Conservation (phyloP, 208 protist genomes). For the Trypanosoma rangeli region DNA sequence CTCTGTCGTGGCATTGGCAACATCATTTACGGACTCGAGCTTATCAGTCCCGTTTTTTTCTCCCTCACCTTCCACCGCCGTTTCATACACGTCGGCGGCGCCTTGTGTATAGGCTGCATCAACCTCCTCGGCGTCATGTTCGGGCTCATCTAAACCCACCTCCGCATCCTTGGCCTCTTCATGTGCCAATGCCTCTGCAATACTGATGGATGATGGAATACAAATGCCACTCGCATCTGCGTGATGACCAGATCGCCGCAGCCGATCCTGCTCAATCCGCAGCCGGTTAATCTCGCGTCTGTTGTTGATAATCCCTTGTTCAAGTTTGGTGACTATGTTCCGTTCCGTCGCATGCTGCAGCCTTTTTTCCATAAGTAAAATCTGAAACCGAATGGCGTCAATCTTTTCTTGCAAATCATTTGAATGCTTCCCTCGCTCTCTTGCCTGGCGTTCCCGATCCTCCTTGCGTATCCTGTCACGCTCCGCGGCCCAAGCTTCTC, state of each 20-base stretch:
- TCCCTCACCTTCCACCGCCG: slow-evolving; percentile 13
- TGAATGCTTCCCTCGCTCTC: slow-evolving; percentile 31
- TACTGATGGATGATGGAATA: slow-evolving; percentile 67
- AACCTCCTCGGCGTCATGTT: slow-evolving; percentile 5
- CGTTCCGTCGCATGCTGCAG: slow-evolving; percentile 71
- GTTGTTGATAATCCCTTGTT: slow-evolving; percentile 68
- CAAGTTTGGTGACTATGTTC: slow-evolving; percentile 67
- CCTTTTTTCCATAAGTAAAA: slow-evolving; percentile 82
- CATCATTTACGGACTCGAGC: background rate
- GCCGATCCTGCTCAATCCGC: slow-evolving; percentile 84
- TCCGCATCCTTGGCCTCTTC: slow-evolving; percentile 37
- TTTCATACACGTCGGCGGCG: slow-evolving; percentile 20
- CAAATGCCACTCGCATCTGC: slow-evolving; percentile 45
- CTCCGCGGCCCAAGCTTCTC: slow-evolving; percentile 65
- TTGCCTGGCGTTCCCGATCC: slow-evolving; percentile 37
- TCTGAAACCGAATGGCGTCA: slow-evolving; percentile 73
- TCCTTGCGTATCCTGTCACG: slow-evolving; percentile 55
- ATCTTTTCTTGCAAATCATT: slow-evolving; percentile 64
- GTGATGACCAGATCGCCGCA: slow-evolving; percentile 65
- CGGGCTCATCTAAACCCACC: slow-evolving; percentile 21
- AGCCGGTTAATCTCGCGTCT: slow-evolving; percentile 75
- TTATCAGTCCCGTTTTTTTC: background rate
- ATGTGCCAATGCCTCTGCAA: slow-evolving; percentile 71
- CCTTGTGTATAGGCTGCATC: background rate
- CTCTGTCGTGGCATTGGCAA: background rate